Conservation (phyloP, 768 basidiomycete genomes). For the Pholiota molesta region DNA sequence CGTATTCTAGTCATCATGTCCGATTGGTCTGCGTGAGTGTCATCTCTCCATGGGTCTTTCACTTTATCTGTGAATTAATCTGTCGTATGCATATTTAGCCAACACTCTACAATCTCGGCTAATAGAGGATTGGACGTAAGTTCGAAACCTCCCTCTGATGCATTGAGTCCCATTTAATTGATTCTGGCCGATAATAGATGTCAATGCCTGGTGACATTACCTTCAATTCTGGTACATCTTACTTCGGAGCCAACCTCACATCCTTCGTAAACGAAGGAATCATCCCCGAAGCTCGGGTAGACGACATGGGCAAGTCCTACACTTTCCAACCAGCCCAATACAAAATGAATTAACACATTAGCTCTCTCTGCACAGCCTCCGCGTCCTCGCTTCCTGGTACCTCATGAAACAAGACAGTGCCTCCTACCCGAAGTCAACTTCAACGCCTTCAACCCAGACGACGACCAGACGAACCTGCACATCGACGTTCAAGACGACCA, state of each 20-base stretch:
- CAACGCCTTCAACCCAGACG: constrained; percentile 59
- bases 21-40: constrained; percentile 66
- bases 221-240: constrained; percentile 52
- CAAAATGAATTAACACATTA: neutral
- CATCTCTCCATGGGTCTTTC: neutral
- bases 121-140: constrained; percentile 67
- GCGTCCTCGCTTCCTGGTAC: constrained; percentile 77
- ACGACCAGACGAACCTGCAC: constrained; percentile 57
- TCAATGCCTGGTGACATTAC: constrained; percentile 68
- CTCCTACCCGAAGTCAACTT: constrained; percentile 68
- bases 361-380: constrained; percentile 49
- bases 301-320: constrained; percentile 67
- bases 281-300: constrained; percentile 64
- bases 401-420: constrained; percentile 63
- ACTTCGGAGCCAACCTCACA: constrained; percentile 71
- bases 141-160: neutral
- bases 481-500: constrained; percentile 76
- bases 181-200: constrained; percentile 46
- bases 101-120: constrained; percentile 57
- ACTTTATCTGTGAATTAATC: neutral
- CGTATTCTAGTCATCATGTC: constrained; percentile 58
- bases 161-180: neutral
- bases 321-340: neutral
- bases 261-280: constrained; percentile 71
- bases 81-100: constrained; percentile 2